Evolutionary conservation across 352 stramenopile genomes (phyloP).

Genomic region (Blastocystis sp.): DNA sequence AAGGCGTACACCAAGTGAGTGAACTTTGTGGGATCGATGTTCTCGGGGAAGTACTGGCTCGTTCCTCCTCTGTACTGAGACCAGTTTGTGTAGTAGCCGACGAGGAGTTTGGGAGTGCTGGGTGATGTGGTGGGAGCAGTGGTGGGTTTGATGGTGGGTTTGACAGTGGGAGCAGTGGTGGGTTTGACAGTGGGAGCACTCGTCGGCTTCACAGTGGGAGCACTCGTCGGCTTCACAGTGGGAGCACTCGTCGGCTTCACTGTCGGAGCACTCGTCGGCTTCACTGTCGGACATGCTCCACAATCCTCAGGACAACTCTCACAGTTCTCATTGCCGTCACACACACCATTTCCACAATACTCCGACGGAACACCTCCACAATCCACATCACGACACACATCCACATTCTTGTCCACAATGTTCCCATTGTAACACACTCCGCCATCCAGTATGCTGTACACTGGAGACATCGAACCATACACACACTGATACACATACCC

Average conservation of each 20-base stretch:
- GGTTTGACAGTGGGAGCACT: background rate
- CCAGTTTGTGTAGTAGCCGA: constrained; percentile 50
- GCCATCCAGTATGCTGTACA: constrained; percentile 7
- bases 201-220: background rate
- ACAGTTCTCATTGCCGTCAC: background rate
- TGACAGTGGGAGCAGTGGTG: background rate
- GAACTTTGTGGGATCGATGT: constrained; percentile 40
- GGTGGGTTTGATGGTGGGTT: constrained; percentile 3
- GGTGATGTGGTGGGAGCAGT: constrained; percentile 14
- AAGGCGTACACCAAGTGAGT: constrained; percentile 28
- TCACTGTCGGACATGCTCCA: constrained; percentile 10
- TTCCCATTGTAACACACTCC: constrained; percentile 39
- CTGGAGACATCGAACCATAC: background rate
- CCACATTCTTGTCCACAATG: background rate
- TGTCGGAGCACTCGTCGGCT: background rate
- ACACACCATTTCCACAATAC: constrained; percentile 53
- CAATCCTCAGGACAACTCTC: constrained; percentile 47
- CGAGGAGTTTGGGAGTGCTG: background rate
- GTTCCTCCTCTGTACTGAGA: constrained; percentile 29
- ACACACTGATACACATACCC: constrained; percentile 43
- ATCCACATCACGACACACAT: background rate
- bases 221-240: background rate
- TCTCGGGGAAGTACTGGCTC: constrained; percentile 19
- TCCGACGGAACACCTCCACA: background rate
- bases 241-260: background rate